Base-by-base conservation (phyloP, 1,284 basidiomycete species). In the Thecaphora thlaspeos region DNA sequence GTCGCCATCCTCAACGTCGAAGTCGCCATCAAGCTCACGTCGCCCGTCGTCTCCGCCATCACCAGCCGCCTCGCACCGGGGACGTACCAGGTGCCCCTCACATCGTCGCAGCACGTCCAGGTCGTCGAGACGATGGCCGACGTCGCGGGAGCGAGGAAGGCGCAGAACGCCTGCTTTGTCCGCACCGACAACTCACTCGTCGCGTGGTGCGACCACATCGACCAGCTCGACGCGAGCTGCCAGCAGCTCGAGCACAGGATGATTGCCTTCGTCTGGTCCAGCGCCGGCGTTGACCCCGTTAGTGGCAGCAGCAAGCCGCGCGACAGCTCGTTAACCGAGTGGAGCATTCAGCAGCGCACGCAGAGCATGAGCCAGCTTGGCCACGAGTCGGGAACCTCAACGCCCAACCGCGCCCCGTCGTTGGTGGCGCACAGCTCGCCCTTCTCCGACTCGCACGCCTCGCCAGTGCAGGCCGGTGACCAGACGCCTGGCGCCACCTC, bases 141-240 rank as follows among this genome's bases (percentile, higher is more conserved):
- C 58, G 81, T 90, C 4, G 84, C 85, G 4, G 81, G 82, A 21
- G 88, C 88, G 1, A 84, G 89, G 71, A 89, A 88, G 78, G 87
- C 89, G 64, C 88, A 90, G 70, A 87, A 87, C 58, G 88, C 85
- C n/a, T 88, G 88, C 19, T 90, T 91, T 78, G 83, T 90, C 55
- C 84, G 88, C 36, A 84, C 86, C 70, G 88, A 90, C 66, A 83
- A 84, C 24, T 85, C 88, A 15, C 80, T 90, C 37, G 81, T 88
- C 41, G 82, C 87, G 37, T 91, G 88, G 89, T 84, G 86, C 9
- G 88, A 90, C 75, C 81, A 85, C 65, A 82, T 89, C 47, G 86
- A 65, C 41, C 41, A 51, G 22, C 47, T 57, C 24, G 46, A 61
- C 43, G 61, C 52, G 4, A 55, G 43, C 7, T 76, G 76, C 0